Evolutionary conservation across 768 basidiomycete species (phyloP).

Genomic region (Omphalotus guepiniiformis): DNA sequence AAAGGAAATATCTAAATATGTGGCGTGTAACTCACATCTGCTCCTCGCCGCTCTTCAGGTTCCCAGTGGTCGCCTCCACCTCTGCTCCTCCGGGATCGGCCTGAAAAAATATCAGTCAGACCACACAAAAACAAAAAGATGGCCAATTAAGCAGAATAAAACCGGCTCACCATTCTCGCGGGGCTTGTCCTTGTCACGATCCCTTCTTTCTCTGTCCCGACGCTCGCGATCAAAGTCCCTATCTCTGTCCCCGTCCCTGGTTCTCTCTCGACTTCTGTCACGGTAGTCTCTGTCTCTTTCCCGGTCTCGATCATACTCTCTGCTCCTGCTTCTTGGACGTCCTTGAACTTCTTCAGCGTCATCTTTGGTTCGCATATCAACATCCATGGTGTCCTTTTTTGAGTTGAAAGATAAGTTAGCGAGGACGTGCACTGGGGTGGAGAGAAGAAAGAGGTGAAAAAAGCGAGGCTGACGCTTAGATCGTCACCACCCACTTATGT

Average conservation of each 20-base stretch:
- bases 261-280: constrained; percentile 29
- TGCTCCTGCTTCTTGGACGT: constrained; percentile 39
- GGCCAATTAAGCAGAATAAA: constrained; percentile 4
- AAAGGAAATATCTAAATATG: too few relatives aligned
- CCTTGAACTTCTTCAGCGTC: constrained; percentile 56
- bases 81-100: constrained; percentile 39
- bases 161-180: constrained; percentile 46
- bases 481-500: too few relatives aligned
- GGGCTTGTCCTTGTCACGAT: constrained; percentile 40
- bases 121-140: not conserved
- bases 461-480: too few relatives aligned
- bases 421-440: too few relatives aligned
- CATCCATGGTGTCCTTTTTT: constrained; percentile 60
- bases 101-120: constrained; percentile 16
- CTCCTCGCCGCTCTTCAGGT: constrained; percentile 67
- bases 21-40: constrained; percentile 51
- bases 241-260: constrained; percentile 30
- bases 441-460: too few relatives aligned
- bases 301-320: constrained; percentile 33
- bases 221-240: constrained; percentile 38
- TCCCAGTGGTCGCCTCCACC: constrained; percentile 75
- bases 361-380: constrained; percentile 79
- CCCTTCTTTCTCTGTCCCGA: constrained; percentile 33
- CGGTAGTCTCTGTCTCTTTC: too few relatives aligned
- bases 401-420: too few relatives aligned